phyloP scores from a whole-genome alignment of 257 asterid genomes.

The Nicotiana undulata region DNA sequence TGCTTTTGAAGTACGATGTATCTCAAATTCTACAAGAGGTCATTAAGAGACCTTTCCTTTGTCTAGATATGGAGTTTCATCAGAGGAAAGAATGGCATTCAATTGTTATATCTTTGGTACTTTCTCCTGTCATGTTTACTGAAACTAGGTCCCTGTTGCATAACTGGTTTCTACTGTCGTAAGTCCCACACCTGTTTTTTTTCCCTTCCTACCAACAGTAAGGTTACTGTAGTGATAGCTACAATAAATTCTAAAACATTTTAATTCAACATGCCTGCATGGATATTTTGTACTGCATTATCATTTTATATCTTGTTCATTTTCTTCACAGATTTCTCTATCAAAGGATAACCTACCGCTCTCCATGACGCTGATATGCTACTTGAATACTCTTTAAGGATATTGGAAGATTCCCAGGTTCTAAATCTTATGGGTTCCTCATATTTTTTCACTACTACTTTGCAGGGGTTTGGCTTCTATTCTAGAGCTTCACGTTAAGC shows the following conservation, averaged over 20 bases:
- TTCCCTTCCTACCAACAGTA: neutral
- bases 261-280: neutral
- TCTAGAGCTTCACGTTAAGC: conserved; percentile 49
- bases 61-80: conserved; percentile 36
- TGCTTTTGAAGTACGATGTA: conserved; percentile 49
- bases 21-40: conserved; percentile 48
- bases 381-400: neutral
- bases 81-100: conserved; percentile 63
- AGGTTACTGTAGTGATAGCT: neutral
- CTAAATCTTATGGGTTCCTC: neutral
- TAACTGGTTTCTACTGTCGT: conserved; percentile 66
- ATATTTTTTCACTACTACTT: conserved; percentile 30
- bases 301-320: neutral
- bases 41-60: conserved; percentile 46
- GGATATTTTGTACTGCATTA: neutral
- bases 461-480: conserved; percentile 81
- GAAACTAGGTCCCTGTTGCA: conserved; percentile 69
- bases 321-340: neutral
- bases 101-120: conserved; percentile 44
- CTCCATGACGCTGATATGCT: neutral
- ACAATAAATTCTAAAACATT: neutral
- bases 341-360: neutral
- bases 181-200: conserved; percentile 20
- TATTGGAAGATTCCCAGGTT: neutral
- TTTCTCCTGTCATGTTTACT: conserved; percentile 57